A percentile compares a stretch with the other conserved stretches of the same genome.
These are phyloP conservation scores for Malus hybrid DNA, from an alignment of 331 rosid species.

Conservation along the genomic window DNA sequence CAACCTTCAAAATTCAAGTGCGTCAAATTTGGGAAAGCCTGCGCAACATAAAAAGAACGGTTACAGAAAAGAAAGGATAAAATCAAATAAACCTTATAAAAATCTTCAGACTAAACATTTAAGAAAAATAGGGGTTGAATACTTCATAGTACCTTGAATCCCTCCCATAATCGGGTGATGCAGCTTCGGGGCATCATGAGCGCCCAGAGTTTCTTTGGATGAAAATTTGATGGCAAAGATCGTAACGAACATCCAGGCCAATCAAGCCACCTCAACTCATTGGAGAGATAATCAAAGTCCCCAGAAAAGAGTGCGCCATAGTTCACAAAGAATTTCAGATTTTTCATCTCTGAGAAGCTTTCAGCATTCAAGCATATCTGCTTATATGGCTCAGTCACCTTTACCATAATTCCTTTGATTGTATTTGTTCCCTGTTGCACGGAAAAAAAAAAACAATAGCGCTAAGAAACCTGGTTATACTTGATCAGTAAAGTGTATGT, in stretches of 20 bases:
- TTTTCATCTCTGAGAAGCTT: not conserved
- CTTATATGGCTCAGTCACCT: not conserved
- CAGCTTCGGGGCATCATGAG: not conserved
- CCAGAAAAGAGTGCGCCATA: not conserved
- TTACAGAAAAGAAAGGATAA: no score
- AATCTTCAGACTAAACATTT: not conserved
- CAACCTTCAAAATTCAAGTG: not conserved
- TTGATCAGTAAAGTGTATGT: no score
- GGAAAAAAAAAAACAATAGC: not conserved
- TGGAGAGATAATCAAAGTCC: not conserved
- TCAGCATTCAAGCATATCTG: not conserved
- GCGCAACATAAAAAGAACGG: not conserved
- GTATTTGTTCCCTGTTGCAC: not conserved
- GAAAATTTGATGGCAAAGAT: not conserved
- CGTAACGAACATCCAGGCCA: constrained; percentile 7
- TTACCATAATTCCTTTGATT: not conserved
- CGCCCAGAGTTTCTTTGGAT: not conserved
- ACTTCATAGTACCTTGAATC: not conserved
- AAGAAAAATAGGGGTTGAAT: not conserved
- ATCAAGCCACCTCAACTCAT: not conserved
- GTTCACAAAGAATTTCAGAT: not conserved
- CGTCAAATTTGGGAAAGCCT: not conserved
- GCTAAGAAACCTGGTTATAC: not conserved
- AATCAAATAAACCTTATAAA: not conserved
- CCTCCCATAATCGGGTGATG: not conserved